Evolutionary conservation across 2,329 filamentous ascomycete genomes (phyloP).

Genomic region (Epichloe sibirici): DNA sequence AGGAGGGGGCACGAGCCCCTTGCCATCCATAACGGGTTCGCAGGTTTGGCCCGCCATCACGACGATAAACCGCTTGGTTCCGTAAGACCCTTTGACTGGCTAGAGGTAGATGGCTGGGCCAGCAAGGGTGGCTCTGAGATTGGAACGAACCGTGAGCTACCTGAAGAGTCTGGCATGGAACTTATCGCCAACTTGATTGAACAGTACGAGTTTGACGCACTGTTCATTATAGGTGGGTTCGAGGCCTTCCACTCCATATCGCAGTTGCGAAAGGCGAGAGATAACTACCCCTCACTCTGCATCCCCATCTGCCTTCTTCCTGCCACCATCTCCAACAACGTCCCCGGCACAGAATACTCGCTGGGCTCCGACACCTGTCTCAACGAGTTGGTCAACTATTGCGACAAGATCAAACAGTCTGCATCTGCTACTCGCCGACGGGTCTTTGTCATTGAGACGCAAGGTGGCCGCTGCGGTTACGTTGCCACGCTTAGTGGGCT

Average conservation of each 20-base stretch:
- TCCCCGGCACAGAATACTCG: conserved; percentile 94
- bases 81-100: conserved; percentile 78
- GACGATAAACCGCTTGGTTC: conserved; percentile 69
- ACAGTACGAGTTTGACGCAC: conserved; percentile 76
- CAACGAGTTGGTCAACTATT: conserved; percentile 89
- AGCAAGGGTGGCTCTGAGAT: conserved; percentile 97
- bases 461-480: conserved; percentile 89
- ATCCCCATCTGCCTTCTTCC: conserved; percentile 88
- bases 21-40: conserved; percentile 94
- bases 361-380: conserved; percentile 93
- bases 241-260: conserved; percentile 91
- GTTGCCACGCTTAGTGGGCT: conserved; percentile 84
- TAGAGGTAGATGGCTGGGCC: conserved; percentile 90
- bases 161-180: conserved; percentile 72
- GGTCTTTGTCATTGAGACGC: conserved; percentile 96
- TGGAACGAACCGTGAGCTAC: conserved; percentile 89
- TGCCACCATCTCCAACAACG: conserved; percentile 98
- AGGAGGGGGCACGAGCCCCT: conserved; percentile 85
- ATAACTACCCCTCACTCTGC: conserved; percentile 70
- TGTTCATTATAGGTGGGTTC: conserved; percentile 90
- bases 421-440: conserved; percentile 85
- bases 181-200: conserved; percentile 73
- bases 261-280: conserved; percentile 70
- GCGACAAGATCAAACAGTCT: conserved; percentile 94
- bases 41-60: conserved; percentile 84